These are phyloP conservation scores for Curvularia sp. DNA, from an alignment of 2,329 filamentous ascomycete genomes.

Conservation along the genomic window DNA sequence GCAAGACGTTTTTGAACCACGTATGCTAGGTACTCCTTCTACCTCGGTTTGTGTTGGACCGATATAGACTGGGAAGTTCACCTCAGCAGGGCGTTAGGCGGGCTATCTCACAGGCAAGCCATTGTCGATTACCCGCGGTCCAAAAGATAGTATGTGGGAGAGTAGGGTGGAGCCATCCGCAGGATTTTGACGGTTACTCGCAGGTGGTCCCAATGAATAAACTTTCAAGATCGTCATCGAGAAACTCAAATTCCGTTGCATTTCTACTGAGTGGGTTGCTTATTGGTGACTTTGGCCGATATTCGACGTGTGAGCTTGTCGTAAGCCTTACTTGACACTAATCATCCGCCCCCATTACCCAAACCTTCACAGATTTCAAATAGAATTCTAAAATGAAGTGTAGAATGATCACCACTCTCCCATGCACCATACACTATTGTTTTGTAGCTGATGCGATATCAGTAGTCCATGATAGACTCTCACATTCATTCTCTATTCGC, in stretches of 20 bases:
- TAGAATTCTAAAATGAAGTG: background rate
- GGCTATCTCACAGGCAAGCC: background rate
- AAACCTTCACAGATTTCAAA: background rate
- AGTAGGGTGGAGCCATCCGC: background rate
- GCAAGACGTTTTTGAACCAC: background rate
- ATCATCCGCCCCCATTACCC: background rate
- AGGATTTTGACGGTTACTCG: background rate
- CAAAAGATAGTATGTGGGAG: background rate
- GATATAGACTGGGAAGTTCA: background rate
- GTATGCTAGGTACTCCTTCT: background rate
- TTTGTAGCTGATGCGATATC: background rate
- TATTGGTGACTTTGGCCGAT: background rate
- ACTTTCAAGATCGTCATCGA: background rate
- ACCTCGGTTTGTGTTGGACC: background rate
- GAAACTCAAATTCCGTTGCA: background rate
- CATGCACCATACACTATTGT: background rate
- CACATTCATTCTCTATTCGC: background rate
- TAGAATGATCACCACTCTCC: background rate
- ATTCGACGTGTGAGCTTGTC: background rate
- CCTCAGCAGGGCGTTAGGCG: background rate
- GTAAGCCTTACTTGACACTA: background rate
- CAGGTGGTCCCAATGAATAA: background rate
- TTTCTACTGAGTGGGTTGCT: background rate
- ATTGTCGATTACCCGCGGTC: constrained; percentile 2
- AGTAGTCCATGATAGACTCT: background rate